Evolutionary conservation across 441 rosid genomes (phyloP).

Genomic region (Pelargonium myrrhifolium): DNA sequence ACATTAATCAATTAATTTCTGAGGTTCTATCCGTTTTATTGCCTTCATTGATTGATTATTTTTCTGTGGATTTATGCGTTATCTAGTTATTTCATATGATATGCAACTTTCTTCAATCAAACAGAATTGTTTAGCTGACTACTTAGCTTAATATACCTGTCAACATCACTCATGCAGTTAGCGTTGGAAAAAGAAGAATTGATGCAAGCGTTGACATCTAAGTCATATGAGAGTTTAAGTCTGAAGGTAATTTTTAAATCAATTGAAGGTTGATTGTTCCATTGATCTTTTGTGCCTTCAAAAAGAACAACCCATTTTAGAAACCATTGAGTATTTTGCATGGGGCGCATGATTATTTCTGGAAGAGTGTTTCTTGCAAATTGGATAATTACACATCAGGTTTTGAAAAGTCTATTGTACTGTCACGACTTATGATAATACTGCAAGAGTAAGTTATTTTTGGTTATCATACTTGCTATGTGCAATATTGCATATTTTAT

Average conservation of each 20-base stretch:
- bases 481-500: no score
- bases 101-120: background rate
- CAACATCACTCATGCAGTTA: slow-evolving; percentile 38
- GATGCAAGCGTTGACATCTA: slow-evolving; percentile 62
- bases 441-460: no score
- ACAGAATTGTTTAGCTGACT: slow-evolving; percentile 10
- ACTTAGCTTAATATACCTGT: slow-evolving; percentile 9
- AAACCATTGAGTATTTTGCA: no score
- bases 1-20: slow-evolving; percentile 57
- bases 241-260: slow-evolving; percentile 47
- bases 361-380: no score
- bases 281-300: no score
- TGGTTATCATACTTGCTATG: no score
- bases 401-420: no score
- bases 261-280: background rate
- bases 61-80: slow-evolving; percentile 12
- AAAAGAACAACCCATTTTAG: no score
- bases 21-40: slow-evolving; percentile 45
- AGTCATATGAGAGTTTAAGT: slow-evolving; percentile 58
- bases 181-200: slow-evolving; percentile 85
- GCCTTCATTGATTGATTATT: slow-evolving; percentile 8
- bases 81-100: slow-evolving; percentile 7
- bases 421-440: no score
- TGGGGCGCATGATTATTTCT: no score
- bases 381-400: no score